A percentile compares a stretch with the other conserved stretches of the same genome.
These are phyloP conservation scores for Rhipidocladum racemiflorum DNA, from an alignment of 176 grass and related monocot species.

Conservation along the genomic window DNA sequence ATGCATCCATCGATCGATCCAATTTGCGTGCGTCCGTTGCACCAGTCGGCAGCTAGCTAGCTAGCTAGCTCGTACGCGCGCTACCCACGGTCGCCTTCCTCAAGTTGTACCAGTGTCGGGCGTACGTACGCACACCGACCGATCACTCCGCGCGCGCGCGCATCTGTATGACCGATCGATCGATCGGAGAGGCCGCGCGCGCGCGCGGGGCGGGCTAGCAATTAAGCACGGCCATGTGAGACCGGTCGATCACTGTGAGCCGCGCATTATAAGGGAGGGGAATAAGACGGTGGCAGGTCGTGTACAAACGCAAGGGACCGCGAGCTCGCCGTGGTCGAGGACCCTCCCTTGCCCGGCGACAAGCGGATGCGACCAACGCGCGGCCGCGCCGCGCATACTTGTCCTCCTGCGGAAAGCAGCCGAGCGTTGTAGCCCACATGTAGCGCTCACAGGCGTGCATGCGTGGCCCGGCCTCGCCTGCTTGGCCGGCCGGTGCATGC, in stretches of 20 bases:
- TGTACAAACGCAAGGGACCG: slow-evolving; percentile 47
- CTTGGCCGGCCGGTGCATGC: background rate
- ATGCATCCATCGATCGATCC: background rate
- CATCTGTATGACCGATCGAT: background rate
- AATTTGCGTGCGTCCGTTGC: background rate
- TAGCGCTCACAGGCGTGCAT: background rate
- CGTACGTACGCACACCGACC: background rate
- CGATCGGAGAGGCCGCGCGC: background rate
- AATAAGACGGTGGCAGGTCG: slow-evolving; percentile 37
- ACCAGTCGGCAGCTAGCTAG: background rate
- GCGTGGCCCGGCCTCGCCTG: background rate
- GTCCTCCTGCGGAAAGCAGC: slow-evolving; percentile 21
- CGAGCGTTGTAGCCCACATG: background rate
- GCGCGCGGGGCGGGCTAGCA: background rate
- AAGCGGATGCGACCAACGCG: slow-evolving; percentile 27
- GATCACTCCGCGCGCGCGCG: background rate
- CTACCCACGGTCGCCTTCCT: background rate
- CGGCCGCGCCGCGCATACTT: background rate
- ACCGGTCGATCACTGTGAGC: background rate
- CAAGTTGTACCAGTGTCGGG: slow-evolving; percentile 7
- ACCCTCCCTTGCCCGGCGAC: slow-evolving; percentile 27
- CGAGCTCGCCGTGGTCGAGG: slow-evolving; percentile 20
- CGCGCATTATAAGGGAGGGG: background rate
- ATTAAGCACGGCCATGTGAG: slow-evolving; percentile 5
- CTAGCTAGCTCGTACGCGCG: too few relatives aligned